A percentile compares a stretch with the other conserved stretches of the same genome.
Conservation (phyloP, 371 early-diverging fungal genomes). For the Mucor sp. region DNA sequence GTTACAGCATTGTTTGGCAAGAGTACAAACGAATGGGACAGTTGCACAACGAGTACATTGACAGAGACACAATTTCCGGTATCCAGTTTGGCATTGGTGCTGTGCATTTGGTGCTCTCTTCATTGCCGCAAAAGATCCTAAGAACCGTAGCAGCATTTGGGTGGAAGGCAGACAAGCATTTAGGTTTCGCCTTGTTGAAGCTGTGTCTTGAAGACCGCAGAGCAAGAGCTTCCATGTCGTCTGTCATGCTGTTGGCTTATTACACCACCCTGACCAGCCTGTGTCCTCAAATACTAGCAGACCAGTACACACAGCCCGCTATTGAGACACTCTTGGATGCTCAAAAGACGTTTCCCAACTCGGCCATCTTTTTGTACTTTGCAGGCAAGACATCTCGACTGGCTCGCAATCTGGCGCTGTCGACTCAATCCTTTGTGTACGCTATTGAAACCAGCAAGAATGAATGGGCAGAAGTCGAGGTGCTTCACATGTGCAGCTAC, state of each 20-base stretch:
- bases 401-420: constrained; percentile 31
- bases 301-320: constrained; percentile 43
- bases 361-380: constrained; percentile 61
- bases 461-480: constrained; percentile 43
- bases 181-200: constrained; percentile 60
- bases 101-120: constrained; percentile 59
- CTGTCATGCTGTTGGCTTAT: constrained; percentile 52
- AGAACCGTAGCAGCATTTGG: constrained; percentile 54
- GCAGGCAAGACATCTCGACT: constrained; percentile 55
- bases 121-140: constrained; percentile 58
- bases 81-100: constrained; percentile 61
- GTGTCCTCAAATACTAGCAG: constrained; percentile 41
- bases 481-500: constrained; percentile 45
- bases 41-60: constrained; percentile 39
- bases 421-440: constrained; percentile 44
- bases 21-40: constrained; percentile 50
- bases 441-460: constrained; percentile 39
- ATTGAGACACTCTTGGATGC: constrained; percentile 58
- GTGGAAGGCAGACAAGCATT: constrained; percentile 58
- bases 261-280: constrained; percentile 34
- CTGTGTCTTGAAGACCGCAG: constrained; percentile 49
- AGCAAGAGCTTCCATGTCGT: constrained; percentile 58
- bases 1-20: constrained; percentile 51
- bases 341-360: constrained; percentile 49
- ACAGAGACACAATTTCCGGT: constrained; percentile 47